Evolutionary conservation across 345 rosid genomes (phyloP).

Genomic region (Citrus australasica): DNA sequence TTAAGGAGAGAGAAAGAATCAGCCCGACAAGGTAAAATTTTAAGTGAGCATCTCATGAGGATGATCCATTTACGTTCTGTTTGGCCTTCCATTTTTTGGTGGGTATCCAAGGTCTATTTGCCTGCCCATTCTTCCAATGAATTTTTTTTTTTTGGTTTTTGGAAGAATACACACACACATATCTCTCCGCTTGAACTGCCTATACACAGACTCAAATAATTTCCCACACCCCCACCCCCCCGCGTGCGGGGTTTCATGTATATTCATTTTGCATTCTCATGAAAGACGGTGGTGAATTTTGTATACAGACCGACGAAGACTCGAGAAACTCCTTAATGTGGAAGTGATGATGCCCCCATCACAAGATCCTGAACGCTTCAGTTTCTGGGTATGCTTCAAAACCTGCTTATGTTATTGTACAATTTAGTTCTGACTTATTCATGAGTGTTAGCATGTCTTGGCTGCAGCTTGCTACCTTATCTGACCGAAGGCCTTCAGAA

Average conservation of each 20-base stretch:
- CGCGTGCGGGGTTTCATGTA: not conserved
- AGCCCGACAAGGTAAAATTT: conserved; percentile 54
- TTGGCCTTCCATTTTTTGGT: not conserved
- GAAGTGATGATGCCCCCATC: conserved; percentile 83
- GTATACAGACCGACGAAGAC: conserved; percentile 58
- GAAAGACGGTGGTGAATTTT: conserved; percentile 6
- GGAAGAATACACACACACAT: not conserved
- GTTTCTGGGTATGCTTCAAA: conserved; percentile 74
- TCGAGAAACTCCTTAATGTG: conserved; percentile 53
- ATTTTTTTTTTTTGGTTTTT: not conserved
- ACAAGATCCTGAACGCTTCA: conserved; percentile 81
- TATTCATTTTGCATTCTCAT: conserved; percentile 2
- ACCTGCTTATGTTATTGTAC: not conserved
- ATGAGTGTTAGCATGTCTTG: conserved; percentile 11
- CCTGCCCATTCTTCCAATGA: not conserved
- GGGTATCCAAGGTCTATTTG: not conserved
- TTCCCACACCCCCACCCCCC: too few relatives aligned
- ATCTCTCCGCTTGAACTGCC: not conserved
- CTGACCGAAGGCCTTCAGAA: conserved; percentile 76
- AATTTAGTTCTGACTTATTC: not conserved
- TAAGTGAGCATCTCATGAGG: not conserved
- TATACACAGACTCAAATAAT: not conserved
- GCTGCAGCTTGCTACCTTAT: conserved; percentile 74
- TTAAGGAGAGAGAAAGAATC: conserved; percentile 64
- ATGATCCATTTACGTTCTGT: not conserved